Base-by-base conservation (phyloP, 805 yeast species). In the Ogataea allantospora region DNA sequence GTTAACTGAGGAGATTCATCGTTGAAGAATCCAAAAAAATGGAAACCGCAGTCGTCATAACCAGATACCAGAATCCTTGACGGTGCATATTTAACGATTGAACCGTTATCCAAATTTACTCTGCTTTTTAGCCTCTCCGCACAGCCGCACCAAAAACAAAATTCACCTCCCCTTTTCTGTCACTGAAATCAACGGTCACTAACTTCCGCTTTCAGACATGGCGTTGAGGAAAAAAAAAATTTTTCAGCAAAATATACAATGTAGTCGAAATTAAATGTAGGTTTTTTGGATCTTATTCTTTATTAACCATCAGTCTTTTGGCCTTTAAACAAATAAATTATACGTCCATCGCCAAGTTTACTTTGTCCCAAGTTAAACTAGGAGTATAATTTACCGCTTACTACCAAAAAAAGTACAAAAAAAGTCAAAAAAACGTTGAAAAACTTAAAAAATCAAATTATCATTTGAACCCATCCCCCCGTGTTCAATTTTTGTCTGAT, bases 391-490 rank as follows among this genome's bases (percentile, higher is more conserved):
- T 37, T 40, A 37, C 40, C 41, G 40, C 42, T 35, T 37, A 35
- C 36, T 27, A 43, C 16, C 33, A 38, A 50, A 47, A 48, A 48
- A 46, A 45, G 38, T 21, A 16, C 29, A 37, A 48, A 48, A 47
- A 48, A 43, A 38, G 31, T 37, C 38, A 36, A 47, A 44, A 50
- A 37, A 42, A 27, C 24, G 21, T 28, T 27, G 19, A 45, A 45
- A 51, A 43, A 38, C 42, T 40, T 41, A 53, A 43, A 48, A 50
- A 48, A 44, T 24, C 37, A 40, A 29, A 38, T 27, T 24, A 30
- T 21, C 12, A 26, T 17, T 38, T 31, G 36, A 18, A 34, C 35
- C 42, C 35, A 25, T 29, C 21, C 28, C 21, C 35, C 38, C 35
- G 39, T 36, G 38, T 42, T 46, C 43, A 38, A 43, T 24, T 32